Evolutionary conservation across 2,329 filamentous ascomycete species (phyloP).

Genomic region (Epicoccum nigrum): DNA sequence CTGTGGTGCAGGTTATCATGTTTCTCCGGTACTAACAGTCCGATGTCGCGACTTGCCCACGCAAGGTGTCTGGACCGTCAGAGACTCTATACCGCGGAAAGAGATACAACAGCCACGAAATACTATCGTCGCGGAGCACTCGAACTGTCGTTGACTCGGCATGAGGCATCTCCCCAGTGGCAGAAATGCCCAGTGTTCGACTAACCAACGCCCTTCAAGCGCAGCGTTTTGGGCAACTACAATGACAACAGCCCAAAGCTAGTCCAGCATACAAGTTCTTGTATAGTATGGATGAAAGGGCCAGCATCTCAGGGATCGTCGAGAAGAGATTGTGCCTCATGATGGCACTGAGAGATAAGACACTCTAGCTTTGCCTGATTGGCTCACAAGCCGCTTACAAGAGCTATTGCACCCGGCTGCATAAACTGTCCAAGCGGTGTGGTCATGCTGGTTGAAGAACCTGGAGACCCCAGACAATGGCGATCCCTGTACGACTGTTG

Average conservation of each 20-base stretch:
- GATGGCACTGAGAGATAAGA: conserved; percentile 50
- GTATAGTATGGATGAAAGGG: background rate
- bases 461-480: background rate
- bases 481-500: conserved; percentile 2
- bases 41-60: conserved; percentile 21
- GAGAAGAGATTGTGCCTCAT: background rate
- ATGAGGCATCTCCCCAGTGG: background rate
- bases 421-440: background rate
- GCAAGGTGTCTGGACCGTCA: conserved; percentile 12
- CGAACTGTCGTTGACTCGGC: no score
- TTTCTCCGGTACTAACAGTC: conserved; percentile 20
- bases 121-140: conserved; percentile 7
- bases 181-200: background rate
- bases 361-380: conserved; percentile 25
- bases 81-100: background rate
- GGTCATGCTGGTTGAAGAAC: background rate
- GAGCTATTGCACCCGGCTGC: conserved; percentile 10
- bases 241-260: conserved; percentile 17
- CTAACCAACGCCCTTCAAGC: background rate
- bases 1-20: background rate
- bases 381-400: conserved; percentile 17
- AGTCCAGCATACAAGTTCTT: conserved; percentile 1
- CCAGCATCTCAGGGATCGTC: background rate
- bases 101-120: conserved; percentile 13
- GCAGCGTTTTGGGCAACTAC: background rate